Base-by-base conservation (phyloP, 495 filamentous ascomycete species). In the Aspergillus nidulans region DNA sequence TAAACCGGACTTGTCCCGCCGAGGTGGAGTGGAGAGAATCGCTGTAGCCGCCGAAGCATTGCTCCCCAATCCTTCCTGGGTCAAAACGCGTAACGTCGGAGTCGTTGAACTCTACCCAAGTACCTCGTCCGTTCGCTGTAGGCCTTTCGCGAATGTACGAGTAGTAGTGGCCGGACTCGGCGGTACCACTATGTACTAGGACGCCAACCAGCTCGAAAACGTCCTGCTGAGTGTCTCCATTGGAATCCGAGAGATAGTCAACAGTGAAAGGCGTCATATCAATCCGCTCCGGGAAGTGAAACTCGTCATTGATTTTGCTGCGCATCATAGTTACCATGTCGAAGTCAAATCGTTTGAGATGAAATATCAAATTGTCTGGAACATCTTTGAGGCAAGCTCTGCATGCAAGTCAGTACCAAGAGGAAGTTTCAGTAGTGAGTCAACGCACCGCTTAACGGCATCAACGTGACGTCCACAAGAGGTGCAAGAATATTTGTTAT, bases 401-500 rank as follows among this genome's bases (percentile, higher is more conserved):
- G 28, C 12, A 45, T 30, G 26, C 5, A 34, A n/a, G n/a, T 53
- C 15, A 53, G 50, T 21, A 44, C 7, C 18, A 15, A 16, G 6
- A 52, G 6, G 10, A 19, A 10, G 5, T 6, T 4, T 10, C 15
- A 19, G 7, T 1, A 30, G 7, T 10, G 34, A 1, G 6, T 30
- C 36, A 12, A 60, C 69, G 62, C 71, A 81, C 84, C 90, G 82
- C 71, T 96, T 97, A 48, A 97, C 91, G 44, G 94, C 94, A 73
- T 97, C 87, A 23, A 97, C 92, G 65, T 94, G 91, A 28, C 84
- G 85, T 39, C 87, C 87, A 68, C 94, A 99, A 4, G 83, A 87
- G 4, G 91, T 90, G 73, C 94, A 99, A 49, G 91, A 94, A 76
- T 99, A 99, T 69, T 96, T 96, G 71, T 99, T 97, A 57, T 96